Conservation (phyloP, 2,329 filamentous ascomycete species). For the Bertia moriformis region DNA sequence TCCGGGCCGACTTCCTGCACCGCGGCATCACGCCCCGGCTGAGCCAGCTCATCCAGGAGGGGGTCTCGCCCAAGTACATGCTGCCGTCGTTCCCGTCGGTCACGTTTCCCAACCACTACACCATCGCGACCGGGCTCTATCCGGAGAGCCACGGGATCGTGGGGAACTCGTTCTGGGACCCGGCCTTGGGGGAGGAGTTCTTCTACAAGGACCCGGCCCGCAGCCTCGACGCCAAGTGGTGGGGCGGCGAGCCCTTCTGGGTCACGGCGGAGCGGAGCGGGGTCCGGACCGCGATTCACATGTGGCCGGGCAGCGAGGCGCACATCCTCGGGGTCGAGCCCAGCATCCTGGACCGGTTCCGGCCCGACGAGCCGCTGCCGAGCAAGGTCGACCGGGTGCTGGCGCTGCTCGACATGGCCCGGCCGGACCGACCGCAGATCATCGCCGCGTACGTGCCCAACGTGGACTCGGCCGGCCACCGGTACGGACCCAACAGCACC, state of each 20-base stretch:
- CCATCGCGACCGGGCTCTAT: constrained; percentile 78
- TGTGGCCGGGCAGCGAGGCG: constrained; percentile 97
- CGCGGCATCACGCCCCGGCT: too few species aligned
- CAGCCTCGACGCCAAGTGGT: constrained; percentile 81
- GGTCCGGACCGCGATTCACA: constrained; percentile 71
- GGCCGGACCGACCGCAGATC: constrained; percentile 63
- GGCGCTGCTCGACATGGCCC: constrained; percentile 67
- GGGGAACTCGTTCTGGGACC: constrained; percentile 90
- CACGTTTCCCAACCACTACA: constrained; percentile 94
- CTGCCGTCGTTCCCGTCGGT: constrained; percentile 86
- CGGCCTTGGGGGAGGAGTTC: constrained; percentile 62
- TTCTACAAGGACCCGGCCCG: constrained; percentile 66
- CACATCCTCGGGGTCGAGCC: constrained; percentile 65
- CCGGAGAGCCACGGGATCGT: constrained; percentile 88
- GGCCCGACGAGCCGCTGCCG: constrained; percentile 58
- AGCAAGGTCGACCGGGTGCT: constrained; percentile 70
- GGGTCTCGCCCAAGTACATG: constrained; percentile 87
- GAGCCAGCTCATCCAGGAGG: too few species aligned
- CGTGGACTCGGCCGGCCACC: constrained; percentile 76
- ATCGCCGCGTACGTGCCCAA: constrained; percentile 92
- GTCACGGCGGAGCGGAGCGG: constrained; percentile 75
- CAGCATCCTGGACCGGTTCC: constrained; percentile 71
- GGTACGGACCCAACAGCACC: constrained; percentile 85
- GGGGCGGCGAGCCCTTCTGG: constrained; percentile 89
- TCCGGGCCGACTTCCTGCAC: too few species aligned